Conservation (phyloP, 2,329 filamentous ascomycete genomes). For the Ophiostoma himal-ulmi region DNA sequence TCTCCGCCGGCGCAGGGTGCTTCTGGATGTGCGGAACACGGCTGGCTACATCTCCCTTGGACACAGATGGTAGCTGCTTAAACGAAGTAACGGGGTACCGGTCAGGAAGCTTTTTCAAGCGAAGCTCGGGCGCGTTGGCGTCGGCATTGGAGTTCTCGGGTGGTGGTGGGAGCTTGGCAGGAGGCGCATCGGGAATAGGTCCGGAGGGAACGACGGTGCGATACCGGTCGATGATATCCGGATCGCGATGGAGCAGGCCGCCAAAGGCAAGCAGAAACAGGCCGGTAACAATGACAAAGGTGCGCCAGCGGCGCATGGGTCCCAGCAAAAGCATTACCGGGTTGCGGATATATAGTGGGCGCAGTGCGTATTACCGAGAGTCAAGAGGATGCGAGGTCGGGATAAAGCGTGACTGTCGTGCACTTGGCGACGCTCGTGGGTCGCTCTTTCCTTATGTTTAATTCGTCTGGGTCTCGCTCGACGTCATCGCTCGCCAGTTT, state of each 20-base stretch:
- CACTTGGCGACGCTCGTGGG: constrained; percentile 11
- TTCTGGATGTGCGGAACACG: constrained; percentile 57
- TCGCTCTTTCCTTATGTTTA: not conserved
- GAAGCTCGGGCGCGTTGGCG: constrained; percentile 14
- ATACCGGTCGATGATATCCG: constrained; percentile 21
- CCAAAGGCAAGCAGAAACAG: constrained; percentile 18
- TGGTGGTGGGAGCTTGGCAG: constrained; percentile 20
- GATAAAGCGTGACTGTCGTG: not conserved
- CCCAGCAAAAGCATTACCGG: constrained; percentile 19
- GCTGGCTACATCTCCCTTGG: constrained; percentile 31
- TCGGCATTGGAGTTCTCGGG: not conserved
- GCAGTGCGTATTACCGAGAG: not conserved
- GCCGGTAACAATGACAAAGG: constrained; percentile 21
- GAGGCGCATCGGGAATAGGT: constrained; percentile 16
- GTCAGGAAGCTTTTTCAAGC: constrained; percentile 33
- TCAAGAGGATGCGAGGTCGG: not conserved
- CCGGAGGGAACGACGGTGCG: not conserved
- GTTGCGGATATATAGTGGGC: not conserved
- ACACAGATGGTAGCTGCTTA: constrained; percentile 33
- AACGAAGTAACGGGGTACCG: constrained; percentile 34
- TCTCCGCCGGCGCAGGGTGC: constrained; percentile 45
- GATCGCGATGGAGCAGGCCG: constrained; percentile 18
- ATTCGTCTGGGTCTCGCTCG: not conserved
- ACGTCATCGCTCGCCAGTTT: constrained; percentile 17
- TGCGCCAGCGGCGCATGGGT: constrained; percentile 27